phyloP scores from a whole-genome alignment of 176 grass and related monocot species.

The Sorghum bicolor region Sorghum_bicolor_NCBIv3 NC_012872.2:60170001-60170500 shows the following conservation, averaged over 20 bases:
- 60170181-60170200: background rate
- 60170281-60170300: background rate
- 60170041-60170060: background rate
- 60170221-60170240: background rate
- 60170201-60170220: background rate
- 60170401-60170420: constrained; percentile 21
- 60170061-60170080: background rate
- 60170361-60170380: constrained; percentile 22
- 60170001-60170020: background rate
- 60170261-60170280: background rate
- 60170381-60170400: background rate
- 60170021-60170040: too few relatives aligned
- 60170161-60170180: background rate
- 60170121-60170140: background rate
- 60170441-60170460: constrained; percentile 58
- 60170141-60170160: background rate
- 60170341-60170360: background rate
- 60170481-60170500: background rate
- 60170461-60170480: constrained; percentile 1
- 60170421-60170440: constrained; percentile 44
- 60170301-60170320: background rate
- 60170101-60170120: background rate
- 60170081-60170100: background rate
- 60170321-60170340: background rate
- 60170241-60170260: background rate